phyloP scores from a whole-genome alignment of 2,329 filamentous ascomycete genomes.

The Sclerotinia glacialis region DNA sequence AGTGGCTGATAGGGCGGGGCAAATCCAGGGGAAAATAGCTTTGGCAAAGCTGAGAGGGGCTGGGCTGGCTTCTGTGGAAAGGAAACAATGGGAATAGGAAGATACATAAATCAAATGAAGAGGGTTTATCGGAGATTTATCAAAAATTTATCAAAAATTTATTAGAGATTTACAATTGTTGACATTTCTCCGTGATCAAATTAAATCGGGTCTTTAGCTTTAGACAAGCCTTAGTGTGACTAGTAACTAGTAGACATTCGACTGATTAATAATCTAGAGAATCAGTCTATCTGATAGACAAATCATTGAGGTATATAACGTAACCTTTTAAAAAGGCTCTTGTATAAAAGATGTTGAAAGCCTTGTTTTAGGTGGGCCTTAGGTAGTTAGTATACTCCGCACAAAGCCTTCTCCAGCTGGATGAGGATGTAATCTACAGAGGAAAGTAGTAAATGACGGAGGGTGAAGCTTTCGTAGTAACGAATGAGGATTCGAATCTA shows the following conservation, averaged over 20 bases:
- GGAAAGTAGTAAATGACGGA: background rate
- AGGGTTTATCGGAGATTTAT: conserved; percentile 11
- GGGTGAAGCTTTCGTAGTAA: background rate
- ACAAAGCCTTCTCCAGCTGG: background rate
- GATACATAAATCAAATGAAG: conserved; percentile 10
- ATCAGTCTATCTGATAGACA: background rate
- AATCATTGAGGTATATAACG: background rate
- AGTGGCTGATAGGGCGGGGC: conserved; percentile 11
- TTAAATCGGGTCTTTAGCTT: background rate
- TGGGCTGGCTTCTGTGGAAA: conserved; percentile 18
- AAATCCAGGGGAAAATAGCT: background rate
- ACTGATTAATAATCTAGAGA: background rate
- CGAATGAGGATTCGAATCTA: background rate
- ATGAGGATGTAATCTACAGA: background rate
- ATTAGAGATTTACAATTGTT: background rate
- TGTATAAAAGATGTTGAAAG: background rate
- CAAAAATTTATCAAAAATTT: background rate
- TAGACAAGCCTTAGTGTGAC: background rate
- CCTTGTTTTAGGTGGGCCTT: background rate
- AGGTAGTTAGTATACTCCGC: no score
- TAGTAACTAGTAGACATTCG: background rate
- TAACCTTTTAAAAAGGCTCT: background rate
- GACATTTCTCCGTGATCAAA: background rate
- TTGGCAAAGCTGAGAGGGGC: background rate
- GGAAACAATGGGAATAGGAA: conserved; percentile 9